Evolutionary conservation across 768 basidiomycete species (phyloP).

Genomic region (Boletus pseudo-olivaceus): DNA sequence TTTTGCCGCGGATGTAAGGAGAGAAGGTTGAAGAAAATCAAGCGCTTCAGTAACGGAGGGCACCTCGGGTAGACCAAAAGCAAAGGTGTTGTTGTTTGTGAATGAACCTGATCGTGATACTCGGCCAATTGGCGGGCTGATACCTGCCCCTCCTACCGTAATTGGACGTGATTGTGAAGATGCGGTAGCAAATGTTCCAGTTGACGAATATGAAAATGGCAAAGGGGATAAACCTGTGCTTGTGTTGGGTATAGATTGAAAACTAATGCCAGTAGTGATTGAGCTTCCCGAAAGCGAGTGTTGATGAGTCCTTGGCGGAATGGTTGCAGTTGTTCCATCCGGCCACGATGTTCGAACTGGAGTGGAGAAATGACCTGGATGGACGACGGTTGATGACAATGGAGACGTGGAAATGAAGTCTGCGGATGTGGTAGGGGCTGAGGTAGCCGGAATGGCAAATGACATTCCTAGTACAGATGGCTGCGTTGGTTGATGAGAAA

Average conservation of each 20-base stretch:
- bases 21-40: constrained; percentile 29
- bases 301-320: constrained; percentile 30
- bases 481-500: constrained; percentile 19
- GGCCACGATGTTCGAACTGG: constrained; percentile 28
- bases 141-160: constrained; percentile 21
- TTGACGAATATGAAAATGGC: constrained; percentile 29
- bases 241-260: constrained; percentile 34
- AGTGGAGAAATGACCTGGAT: constrained; percentile 25
- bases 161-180: constrained; percentile 25
- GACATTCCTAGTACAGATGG: constrained; percentile 15
- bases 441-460: constrained; percentile 19
- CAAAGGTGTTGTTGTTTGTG: constrained; percentile 41
- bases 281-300: constrained; percentile 31
- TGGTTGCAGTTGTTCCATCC: constrained; percentile 25
- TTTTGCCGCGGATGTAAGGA: constrained; percentile 6
- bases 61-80: constrained; percentile 35
- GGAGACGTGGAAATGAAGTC: constrained; percentile 24
- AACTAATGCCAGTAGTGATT: constrained; percentile 24
- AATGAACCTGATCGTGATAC: constrained; percentile 59
- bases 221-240: constrained; percentile 28
- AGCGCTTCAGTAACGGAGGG: constrained; percentile 25
- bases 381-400: constrained; percentile 19
- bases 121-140: constrained; percentile 43
- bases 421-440: constrained; percentile 18
- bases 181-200: constrained; percentile 30